A percentile compares a stretch with the other conserved stretches of the same genome.
Evolutionary conservation across 345 rosid genomes (phyloP).

Genomic region (Brassica juncea): DNA sequence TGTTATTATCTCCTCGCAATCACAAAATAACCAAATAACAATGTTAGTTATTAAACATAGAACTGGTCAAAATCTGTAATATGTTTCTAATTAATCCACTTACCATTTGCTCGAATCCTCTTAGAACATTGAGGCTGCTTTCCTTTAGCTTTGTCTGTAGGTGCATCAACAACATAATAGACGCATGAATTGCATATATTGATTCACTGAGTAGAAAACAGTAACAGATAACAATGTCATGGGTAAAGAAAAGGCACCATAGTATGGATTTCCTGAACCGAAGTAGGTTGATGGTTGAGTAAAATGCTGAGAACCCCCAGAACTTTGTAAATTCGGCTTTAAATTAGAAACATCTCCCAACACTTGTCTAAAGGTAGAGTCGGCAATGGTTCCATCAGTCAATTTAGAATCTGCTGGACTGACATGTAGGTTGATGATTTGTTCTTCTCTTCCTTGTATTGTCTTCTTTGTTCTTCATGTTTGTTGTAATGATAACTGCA

Average conservation of each 20-base stretch:
- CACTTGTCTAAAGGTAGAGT: background rate
- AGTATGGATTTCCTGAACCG: background rate
- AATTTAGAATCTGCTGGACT: background rate
- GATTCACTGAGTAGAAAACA: too few species aligned
- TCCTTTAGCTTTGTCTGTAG: background rate
- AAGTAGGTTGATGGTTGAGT: background rate
- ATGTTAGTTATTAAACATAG: background rate
- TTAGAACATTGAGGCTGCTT: background rate
- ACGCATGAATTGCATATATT: background rate
- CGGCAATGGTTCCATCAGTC: background rate
- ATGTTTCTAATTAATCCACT: background rate
- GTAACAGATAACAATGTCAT: background rate
- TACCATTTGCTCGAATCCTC: background rate
- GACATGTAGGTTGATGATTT: background rate
- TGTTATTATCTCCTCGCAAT: background rate
- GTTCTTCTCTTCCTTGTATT: background rate
- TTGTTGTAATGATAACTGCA: background rate
- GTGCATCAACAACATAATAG: background rate
- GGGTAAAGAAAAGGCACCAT: background rate
- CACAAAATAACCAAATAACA: background rate
- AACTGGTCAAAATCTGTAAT: background rate
- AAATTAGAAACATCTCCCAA: background rate
- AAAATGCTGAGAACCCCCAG: background rate
- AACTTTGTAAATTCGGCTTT: background rate
- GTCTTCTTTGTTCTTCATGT: background rate